Evolutionary conservation across 177 flowering plant genomes (phyloP).

Genomic region (Vitis hybrid): DNA sequence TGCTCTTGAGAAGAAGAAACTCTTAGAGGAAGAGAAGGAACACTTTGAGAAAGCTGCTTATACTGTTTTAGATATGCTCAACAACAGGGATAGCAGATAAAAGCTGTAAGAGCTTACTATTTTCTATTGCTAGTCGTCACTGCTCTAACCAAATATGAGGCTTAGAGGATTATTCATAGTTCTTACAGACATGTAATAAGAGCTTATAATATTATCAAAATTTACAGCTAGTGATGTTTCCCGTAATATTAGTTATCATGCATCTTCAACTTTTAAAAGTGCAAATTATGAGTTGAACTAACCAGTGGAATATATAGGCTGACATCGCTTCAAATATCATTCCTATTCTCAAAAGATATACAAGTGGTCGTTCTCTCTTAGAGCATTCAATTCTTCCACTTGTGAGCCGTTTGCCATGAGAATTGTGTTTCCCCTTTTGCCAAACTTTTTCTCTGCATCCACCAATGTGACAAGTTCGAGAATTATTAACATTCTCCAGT

Average conservation of each 20-base stretch:
- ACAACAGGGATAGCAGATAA: constrained; percentile 26
- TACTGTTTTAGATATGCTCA: constrained; percentile 66
- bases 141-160: constrained; percentile 3
- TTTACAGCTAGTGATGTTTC: background rate
- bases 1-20: constrained; percentile 53
- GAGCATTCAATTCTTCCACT: constrained; percentile 68
- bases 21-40: constrained; percentile 71
- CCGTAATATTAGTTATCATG: background rate
- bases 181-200: background rate
- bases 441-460: constrained; percentile 71
- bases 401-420: constrained; percentile 72
- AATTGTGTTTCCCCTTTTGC: constrained; percentile 51
- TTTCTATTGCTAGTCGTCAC: background rate
- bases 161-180: background rate
- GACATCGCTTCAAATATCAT: background rate
- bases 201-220: background rate
- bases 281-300: background rate
- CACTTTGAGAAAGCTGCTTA: constrained; percentile 74
- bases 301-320: background rate
- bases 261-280: background rate
- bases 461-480: constrained; percentile 14
- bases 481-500: background rate
- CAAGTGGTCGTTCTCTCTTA: constrained; percentile 82
- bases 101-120: constrained; percentile 26
- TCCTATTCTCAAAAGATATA: constrained; percentile 28